Base-by-base conservation (phyloP, 2,329 filamentous ascomycete genomes). In the Akanthomyces muscarius region DNA sequence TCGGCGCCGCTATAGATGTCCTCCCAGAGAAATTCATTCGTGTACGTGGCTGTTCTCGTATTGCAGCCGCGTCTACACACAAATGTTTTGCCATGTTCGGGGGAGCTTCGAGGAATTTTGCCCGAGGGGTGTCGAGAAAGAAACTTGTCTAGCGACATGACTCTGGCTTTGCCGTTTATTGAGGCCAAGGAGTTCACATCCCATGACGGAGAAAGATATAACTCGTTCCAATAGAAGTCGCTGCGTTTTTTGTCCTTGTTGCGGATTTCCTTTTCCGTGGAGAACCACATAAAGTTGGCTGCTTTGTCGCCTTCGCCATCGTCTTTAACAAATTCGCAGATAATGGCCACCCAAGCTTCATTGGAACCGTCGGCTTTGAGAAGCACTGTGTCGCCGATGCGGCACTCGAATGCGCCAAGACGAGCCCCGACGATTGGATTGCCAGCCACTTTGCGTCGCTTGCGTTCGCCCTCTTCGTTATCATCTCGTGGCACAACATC, bases 201-300 rank as follows among this genome's bases (percentile, higher is more conserved):
- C 76, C 89, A 95, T 25, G 91, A 89, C 0, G 91, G 85, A 0
- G 92, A 96, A 62, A 98, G 88, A 72, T 98, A 99, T 16, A 97
- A 82, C 75, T 99, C 95, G 71, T 97, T 96, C 71, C 85, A 85
- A 59, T 96, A 75, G 64, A 86, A 91, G 75, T 99, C 95, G 14
- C 80, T 83, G 70, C 92, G 83, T 77, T 95, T 96, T 77, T 91
- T 94, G 63, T 86, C 84, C 72, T 88, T 89, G 69, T 91, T 95
- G 33, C 89, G 86, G 65, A 97, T 91, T 76, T 98, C 94, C 70
- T 89, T 90, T 70, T 96, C 90, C 0, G 91, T 92, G 0, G 91
- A 92, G 73, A 99, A 97, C 95, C 95, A 99, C 83, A 97, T 89
- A 71, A 99, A 95, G 66, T 89, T 90, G 62, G 90, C 94, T 30